Conservation (phyloP, 768 basidiomycete species). For the Tylopilus balloui region DNA sequence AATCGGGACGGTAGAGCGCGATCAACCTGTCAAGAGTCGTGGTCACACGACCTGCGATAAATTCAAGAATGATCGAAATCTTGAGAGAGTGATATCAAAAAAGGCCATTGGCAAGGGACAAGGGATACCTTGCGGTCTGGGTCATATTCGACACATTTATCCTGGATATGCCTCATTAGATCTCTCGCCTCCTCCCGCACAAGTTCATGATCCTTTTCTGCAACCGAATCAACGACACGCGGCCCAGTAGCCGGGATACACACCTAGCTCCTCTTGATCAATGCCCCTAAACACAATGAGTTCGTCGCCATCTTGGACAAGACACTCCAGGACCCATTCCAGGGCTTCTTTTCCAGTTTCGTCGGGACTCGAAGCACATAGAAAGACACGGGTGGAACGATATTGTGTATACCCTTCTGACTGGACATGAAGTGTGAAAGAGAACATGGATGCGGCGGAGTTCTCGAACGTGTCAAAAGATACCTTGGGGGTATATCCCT, state of each 20-base stretch:
- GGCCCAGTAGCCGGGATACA: neutral
- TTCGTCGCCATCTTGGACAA: constrained; percentile 89
- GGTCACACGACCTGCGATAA: constrained; percentile 86
- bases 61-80: constrained; percentile 91
- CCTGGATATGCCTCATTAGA: constrained; percentile 75
- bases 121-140: constrained; percentile 61
- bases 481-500: constrained; percentile 44
- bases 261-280: constrained; percentile 81
- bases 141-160: constrained; percentile 74
- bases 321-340: constrained; percentile 85
- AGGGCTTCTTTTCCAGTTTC: constrained; percentile 86
- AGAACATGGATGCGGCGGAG: constrained; percentile 76
- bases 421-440: constrained; percentile 82
- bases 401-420: constrained; percentile 74
- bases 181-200: constrained; percentile 83
- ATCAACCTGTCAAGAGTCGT: constrained; percentile 89
- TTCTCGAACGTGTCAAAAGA: constrained; percentile 89
- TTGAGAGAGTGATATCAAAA: constrained; percentile 23
- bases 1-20: constrained; percentile 86
- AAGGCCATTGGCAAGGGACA: neutral
- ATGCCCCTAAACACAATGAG: constrained; percentile 88
- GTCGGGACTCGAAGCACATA: constrained; percentile 84
- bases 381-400: constrained; percentile 78
- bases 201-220: constrained; percentile 72
- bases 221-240: neutral